These are phyloP conservation scores for Mortierella sp. DNA, from an alignment of 371 early-diverging fungal species.

Conservation along the genomic window DNA sequence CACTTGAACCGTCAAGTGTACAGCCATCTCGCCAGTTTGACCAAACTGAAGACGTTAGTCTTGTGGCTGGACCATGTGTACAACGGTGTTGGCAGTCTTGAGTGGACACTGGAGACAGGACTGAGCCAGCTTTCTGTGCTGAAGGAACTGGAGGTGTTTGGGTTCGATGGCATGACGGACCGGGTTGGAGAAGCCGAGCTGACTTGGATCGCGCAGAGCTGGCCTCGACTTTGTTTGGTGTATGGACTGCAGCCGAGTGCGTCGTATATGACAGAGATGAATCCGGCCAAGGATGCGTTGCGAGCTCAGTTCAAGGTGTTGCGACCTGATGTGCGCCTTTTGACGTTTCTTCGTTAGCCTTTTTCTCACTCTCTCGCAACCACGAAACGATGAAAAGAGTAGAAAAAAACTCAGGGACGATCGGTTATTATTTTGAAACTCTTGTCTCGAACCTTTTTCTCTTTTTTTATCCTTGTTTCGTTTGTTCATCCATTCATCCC, in stretches of 20 bases:
- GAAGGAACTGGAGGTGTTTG: conserved; percentile 2
- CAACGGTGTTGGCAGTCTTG: not conserved
- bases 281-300: not conserved
- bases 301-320: not conserved
- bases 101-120: not conserved
- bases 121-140: not conserved
- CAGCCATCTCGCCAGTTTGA: not conserved
- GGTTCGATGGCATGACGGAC: not conserved
- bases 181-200: not conserved
- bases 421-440: not conserved
- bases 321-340: conserved; percentile 4
- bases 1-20: not conserved
- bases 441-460: not conserved
- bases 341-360: not conserved
- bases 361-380: too few species aligned
- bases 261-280: not conserved
- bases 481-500: not conserved
- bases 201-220: not conserved
- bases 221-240: not conserved
- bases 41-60: not conserved
- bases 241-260: not conserved
- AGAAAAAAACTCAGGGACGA: not conserved
- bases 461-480: not conserved
- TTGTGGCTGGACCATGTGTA: not conserved
- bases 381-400: too few species aligned